Percentiles rank a stretch among this genome's conserved stretches.
Evolutionary conservation across 805 yeast genomes (phyloP).

Genomic region (Wickerhamiella kurtzmanii): DNA sequence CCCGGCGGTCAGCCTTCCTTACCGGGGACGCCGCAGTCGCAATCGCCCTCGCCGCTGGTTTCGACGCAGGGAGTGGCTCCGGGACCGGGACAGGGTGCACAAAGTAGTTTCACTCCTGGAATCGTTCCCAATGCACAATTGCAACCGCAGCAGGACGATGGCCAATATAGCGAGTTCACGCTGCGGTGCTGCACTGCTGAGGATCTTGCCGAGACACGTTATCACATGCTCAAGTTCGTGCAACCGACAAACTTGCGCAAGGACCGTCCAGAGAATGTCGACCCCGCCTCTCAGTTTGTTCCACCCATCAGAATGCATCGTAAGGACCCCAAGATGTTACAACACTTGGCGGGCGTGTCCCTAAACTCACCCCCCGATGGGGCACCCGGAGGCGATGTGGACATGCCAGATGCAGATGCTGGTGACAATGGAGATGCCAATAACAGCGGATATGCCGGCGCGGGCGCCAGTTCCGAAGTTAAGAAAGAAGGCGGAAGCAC

Average conservation of each 20-base stretch:
- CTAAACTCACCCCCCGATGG: conserved; percentile 4
- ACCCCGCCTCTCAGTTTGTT: conserved; percentile 57
- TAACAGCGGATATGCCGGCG: conserved; percentile 23
- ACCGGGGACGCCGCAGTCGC: neutral
- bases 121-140: no score
- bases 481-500: no score
- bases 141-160: neutral
- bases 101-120: no score
- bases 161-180: conserved; percentile 33
- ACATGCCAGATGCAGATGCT: conserved; percentile 24
- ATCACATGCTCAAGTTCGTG: conserved; percentile 68
- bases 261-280: conserved; percentile 29
- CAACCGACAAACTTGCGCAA: conserved; percentile 25
- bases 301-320: conserved; percentile 81
- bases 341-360: conserved; percentile 46
- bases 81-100: neutral
- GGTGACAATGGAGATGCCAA: conserved; percentile 10
- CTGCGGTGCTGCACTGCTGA: conserved; percentile 60
- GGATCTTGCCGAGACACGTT: conserved; percentile 59
- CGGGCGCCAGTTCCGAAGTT: conserved; percentile 25
- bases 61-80: conserved; percentile 5
- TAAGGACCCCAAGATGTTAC: conserved; percentile 85
- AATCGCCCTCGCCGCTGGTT: neutral
- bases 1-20: conserved; percentile 3
- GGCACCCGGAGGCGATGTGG: conserved; percentile 4